Evolutionary conservation across 208 protist species (phyloP).

Genomic region (Leishmania arabica): DNA sequence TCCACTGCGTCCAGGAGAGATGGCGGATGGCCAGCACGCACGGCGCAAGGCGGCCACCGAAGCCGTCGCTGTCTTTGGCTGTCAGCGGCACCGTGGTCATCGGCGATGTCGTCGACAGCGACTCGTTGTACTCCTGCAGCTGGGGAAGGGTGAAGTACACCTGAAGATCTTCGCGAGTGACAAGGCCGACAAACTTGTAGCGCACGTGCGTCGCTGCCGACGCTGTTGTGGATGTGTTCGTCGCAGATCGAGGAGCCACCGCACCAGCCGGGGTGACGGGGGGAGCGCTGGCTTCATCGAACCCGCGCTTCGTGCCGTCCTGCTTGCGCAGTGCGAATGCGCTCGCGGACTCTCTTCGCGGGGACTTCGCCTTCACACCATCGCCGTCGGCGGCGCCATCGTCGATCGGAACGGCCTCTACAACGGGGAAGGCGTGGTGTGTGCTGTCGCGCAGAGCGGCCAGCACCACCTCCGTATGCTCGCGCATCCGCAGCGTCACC

Average conservation of each 20-base stretch:
- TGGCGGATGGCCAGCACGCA: slow-evolving; percentile 47
- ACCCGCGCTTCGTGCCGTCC: background rate
- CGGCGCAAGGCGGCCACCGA: slow-evolving; percentile 47
- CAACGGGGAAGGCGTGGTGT: slow-evolving; percentile 95
- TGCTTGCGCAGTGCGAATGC: background rate
- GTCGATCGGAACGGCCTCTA: slow-evolving; percentile 32
- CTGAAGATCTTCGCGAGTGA: slow-evolving; percentile 87
- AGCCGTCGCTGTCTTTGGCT: slow-evolving; percentile 45
- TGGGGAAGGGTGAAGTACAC: slow-evolving; percentile 76
- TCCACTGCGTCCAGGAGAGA: slow-evolving; percentile 82
- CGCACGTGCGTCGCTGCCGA: slow-evolving; percentile 19
- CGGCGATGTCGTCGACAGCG: background rate
- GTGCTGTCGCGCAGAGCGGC: slow-evolving; percentile 60
- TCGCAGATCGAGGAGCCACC: background rate
- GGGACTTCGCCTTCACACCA: background rate
- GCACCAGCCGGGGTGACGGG: background rate
- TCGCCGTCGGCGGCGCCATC: background rate
- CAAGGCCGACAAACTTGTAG: slow-evolving; percentile 85
- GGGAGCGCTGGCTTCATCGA: background rate
- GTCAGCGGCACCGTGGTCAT: slow-evolving; percentile 16
- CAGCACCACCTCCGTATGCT: slow-evolving; percentile 78
- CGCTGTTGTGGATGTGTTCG: background rate
- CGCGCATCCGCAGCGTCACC: slow-evolving; percentile 61
- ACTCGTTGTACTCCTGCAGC: slow-evolving; percentile 31
- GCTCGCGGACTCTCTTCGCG: background rate